phyloP scores from a whole-genome alignment of 306 rosid genomes.

The Adenanthera pavonina region DNA sequence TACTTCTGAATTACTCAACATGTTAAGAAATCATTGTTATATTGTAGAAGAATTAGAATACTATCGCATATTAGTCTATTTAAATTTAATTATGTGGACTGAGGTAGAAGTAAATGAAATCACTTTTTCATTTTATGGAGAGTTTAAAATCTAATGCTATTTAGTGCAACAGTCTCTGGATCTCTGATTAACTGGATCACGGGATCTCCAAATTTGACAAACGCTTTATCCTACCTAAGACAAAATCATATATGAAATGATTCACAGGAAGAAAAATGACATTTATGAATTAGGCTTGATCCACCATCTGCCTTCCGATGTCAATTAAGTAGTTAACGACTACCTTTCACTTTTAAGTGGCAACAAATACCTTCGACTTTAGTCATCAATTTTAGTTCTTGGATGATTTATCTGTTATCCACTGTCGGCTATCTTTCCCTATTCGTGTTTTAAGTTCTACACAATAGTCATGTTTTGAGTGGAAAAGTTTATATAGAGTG shows the following conservation, averaged over 20 bases:
- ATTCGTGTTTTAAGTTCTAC: background rate
- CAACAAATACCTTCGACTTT: constrained; percentile 6
- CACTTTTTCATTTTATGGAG: background rate
- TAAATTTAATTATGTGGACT: background rate
- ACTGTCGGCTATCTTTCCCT: background rate
- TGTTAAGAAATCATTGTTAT: background rate
- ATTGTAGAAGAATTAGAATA: background rate
- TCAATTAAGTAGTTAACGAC: background rate
- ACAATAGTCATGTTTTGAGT: background rate
- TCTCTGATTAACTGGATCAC: background rate
- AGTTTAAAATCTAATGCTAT: background rate
- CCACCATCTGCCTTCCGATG: background rate
- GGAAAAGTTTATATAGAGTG: background rate
- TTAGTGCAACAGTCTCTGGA: background rate
- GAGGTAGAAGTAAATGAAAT: constrained; percentile 6
- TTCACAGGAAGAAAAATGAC: background rate
- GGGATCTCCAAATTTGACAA: background rate
- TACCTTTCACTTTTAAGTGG: background rate
- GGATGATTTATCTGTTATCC: background rate
- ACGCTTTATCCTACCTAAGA: background rate
- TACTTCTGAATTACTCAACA: constrained; percentile 1
- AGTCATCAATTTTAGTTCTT: background rate
- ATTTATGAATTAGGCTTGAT: background rate
- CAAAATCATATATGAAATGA: background rate
- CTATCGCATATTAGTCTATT: background rate